A percentile compares a stretch with the other conserved stretches of the same genome.
These are phyloP conservation scores for Sophora flavescens DNA, from an alignment of 306 rosid species.

Conservation along the genomic window DNA sequence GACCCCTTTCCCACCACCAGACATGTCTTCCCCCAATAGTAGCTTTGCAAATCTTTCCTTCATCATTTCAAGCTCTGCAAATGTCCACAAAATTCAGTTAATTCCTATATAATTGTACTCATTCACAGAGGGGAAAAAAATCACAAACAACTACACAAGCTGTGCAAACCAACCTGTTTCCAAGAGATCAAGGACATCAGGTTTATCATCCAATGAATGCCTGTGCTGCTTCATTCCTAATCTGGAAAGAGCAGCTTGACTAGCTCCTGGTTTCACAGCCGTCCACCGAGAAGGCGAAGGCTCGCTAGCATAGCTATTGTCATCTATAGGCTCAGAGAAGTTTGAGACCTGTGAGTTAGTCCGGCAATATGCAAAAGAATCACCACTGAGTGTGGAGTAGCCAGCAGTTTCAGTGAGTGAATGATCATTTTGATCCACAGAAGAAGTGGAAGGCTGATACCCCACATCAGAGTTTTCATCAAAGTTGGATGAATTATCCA, in stretches of 20 bases:
- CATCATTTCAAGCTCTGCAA: conserved; percentile 80
- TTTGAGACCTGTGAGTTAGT: conserved; percentile 75
- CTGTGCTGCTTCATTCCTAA: conserved; percentile 60
- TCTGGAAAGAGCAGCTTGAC: conserved; percentile 58
- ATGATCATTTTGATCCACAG: conserved; percentile 75
- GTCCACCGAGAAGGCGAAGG: conserved; percentile 69
- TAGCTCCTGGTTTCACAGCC: conserved; percentile 48
- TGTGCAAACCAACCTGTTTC: conserved; percentile 67
- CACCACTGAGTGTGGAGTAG: conserved; percentile 68
- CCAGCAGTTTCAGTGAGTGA: conserved; percentile 65
- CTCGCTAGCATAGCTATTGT: conserved; percentile 63
- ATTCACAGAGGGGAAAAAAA: background rate
- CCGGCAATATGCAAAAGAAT: conserved; percentile 66
- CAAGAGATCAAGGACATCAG: conserved; percentile 62
- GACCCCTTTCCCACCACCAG: conserved; percentile 97
- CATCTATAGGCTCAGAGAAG: conserved; percentile 71
- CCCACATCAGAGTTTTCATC: conserved; percentile 69
- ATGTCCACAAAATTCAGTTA: conserved; percentile 37
- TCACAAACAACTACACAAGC: conserved; percentile 17
- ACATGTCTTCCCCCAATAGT: conserved; percentile 96
- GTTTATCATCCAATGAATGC: conserved; percentile 48
- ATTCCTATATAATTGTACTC: background rate
- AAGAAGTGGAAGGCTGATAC: conserved; percentile 73
- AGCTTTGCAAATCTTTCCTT: conserved; percentile 93
- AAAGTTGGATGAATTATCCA: conserved; percentile 64